Base-by-base conservation (phyloP, 2,329 filamentous ascomycete species). In the Pseudomassariella vexata region DNA sequence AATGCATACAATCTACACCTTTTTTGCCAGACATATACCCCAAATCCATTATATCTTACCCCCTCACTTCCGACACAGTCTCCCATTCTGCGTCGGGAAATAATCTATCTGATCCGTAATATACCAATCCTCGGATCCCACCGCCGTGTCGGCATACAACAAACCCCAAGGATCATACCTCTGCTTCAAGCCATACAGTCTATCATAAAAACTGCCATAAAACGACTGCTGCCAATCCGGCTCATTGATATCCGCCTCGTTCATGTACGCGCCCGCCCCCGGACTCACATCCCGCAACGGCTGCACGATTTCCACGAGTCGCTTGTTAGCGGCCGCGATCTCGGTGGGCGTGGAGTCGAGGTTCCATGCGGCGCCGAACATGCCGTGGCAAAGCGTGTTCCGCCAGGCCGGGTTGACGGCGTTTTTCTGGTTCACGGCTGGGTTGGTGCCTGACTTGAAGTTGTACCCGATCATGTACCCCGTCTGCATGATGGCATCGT, bases 381-480 rank as follows among this genome's bases (percentile, higher is more conserved):
- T 29, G 50, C 34, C 44, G 33, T 57, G 56, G 49, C 62, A 48
- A 19, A 51, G 44, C 6, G 57, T 55, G 1, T 56, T 53, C n/a
- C 68, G 53, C 66, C 66, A 72, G 1, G 65, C 66, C 1, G 65
- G 66, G 31, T 49, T 46, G 22, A 48, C 43, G 3, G 47, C 42
- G 24, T 46, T 52, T 49, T 15, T 47, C 39, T 45, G 44, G 35
- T 43, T 47, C 26, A 42, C 34, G 7, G 36, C 28, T 4, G 42
- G 36, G 26, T 47, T 45, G 5, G n/a, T 6, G 9, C 40, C 42
- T 9, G 42, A 24, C 25, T 41, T 39, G 19, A 45, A 33, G 24
- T 41, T 47, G 26, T 43, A 47, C 5, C 38, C 44, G 11, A 47
- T 41, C 30, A 47, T 38, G 27, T 41, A 25, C 9, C 42, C 44